phyloP scores from a whole-genome alignment of 768 basidiomycete genomes.

The Collybia nuda region DNA sequence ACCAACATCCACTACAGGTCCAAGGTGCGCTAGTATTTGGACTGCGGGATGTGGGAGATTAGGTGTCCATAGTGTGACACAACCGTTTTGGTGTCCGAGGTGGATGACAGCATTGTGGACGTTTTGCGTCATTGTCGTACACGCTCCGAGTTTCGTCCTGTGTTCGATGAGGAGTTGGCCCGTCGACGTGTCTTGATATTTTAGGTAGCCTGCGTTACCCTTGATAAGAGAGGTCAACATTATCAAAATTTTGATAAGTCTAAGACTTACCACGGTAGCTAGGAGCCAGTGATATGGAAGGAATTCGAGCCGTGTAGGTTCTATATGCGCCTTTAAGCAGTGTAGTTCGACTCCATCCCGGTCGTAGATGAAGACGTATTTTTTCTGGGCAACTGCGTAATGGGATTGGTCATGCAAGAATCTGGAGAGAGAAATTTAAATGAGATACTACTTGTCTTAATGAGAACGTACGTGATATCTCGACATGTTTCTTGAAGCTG shows the following conservation, averaged over 20 bases:
- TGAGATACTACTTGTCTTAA: not conserved
- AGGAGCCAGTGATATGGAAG: constrained; percentile 96
- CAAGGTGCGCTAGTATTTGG: constrained; percentile 87
- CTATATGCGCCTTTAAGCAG: constrained; percentile 78
- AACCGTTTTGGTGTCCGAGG: constrained; percentile 93
- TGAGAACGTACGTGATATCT: constrained; percentile 79
- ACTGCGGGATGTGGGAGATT: constrained; percentile 91
- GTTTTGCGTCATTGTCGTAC: constrained; percentile 87
- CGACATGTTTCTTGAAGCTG: constrained; percentile 88
- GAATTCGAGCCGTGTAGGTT: constrained; percentile 88
- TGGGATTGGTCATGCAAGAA: constrained; percentile 92
- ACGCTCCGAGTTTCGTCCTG: constrained; percentile 87
- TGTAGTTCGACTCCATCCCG: constrained; percentile 92
- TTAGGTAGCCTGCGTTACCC: constrained; percentile 90
- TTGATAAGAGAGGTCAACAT: constrained; percentile 16
- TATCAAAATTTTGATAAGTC: not conserved
- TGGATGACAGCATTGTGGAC: constrained; percentile 91
- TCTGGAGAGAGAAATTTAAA: constrained; percentile 32
- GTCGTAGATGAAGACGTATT: constrained; percentile 96
- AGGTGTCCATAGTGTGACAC: constrained; percentile 96
- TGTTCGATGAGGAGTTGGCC: constrained; percentile 85
- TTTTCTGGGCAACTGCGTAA: constrained; percentile 94
- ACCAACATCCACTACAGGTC: constrained; percentile 77
- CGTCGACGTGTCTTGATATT: constrained; percentile 97
- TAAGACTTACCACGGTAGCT: constrained; percentile 66